Percentiles rank a stretch among this genome's conserved stretches.
Conservation (phyloP, 306 rosid species). For the Prunus davidiana region DNA sequence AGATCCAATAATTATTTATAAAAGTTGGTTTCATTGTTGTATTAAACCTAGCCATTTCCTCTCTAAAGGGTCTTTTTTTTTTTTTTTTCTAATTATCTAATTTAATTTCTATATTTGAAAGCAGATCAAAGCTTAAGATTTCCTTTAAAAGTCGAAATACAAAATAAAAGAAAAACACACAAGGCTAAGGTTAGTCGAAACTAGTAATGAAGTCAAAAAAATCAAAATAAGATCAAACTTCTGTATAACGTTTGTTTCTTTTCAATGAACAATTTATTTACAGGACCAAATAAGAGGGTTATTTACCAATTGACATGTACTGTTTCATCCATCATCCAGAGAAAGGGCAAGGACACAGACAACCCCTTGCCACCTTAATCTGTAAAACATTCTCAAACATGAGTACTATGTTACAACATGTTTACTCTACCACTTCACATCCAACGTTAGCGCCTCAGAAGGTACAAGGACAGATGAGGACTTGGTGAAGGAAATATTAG, state of each 20-base stretch:
- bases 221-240: neutral
- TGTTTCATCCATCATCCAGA: constrained; percentile 15
- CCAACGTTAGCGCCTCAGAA: constrained; percentile 80
- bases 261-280: constrained; percentile 33
- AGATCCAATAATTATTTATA: neutral
- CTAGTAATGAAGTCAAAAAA: neutral
- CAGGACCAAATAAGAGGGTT: constrained; percentile 30
- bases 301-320: constrained; percentile 26
- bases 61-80: no score
- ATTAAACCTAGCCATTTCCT: no score
- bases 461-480: constrained; percentile 67
- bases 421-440: constrained; percentile 74
- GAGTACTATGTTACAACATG: constrained; percentile 23
- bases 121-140: no score
- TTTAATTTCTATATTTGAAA: no score
- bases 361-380: neutral
- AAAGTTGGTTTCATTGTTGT: no score
- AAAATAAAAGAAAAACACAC: no score
- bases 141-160: no score
- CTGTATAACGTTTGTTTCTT: neutral
- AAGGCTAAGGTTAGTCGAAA: no score
- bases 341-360: constrained; percentile 24
- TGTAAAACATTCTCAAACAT: neutral
- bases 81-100: no score
- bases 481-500: constrained; percentile 75